Evolutionary conservation across 176 grass and related monocot genomes (phyloP).

Genomic region (Carex scoparia): DNA sequence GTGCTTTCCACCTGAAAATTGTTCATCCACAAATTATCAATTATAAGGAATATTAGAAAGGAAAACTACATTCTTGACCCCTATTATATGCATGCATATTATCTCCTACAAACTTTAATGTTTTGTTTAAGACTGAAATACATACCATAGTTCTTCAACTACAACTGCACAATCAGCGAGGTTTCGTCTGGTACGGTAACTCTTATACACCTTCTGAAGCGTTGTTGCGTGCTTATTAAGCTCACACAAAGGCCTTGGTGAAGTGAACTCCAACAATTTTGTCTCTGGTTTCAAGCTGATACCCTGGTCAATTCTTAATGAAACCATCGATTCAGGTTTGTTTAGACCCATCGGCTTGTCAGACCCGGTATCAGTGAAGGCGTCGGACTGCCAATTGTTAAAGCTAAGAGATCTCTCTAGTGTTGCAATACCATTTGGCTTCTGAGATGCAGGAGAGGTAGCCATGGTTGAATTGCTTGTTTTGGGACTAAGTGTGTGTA

Average conservation of each 20-base stretch:
- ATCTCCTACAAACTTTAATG: neutral
- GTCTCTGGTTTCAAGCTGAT: conserved; percentile 13
- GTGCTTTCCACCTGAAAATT: conserved; percentile 77
- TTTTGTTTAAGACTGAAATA: conserved; percentile 1
- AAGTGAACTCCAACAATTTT: conserved; percentile 41
- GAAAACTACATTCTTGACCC: neutral
- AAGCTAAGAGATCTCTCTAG: conserved; percentile 78
- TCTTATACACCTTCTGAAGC: conserved; percentile 91
- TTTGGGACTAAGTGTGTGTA: conserved; percentile 37
- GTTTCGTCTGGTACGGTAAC: conserved; percentile 70
- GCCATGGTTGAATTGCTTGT: conserved; percentile 4
- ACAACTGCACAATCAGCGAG: conserved; percentile 95
- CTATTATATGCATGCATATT: neutral
- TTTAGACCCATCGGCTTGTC: neutral
- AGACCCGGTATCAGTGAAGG: neutral
- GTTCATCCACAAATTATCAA: neutral
- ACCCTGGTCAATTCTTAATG: neutral
- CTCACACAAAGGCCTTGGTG: conserved; percentile 51
- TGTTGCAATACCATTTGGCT: neutral
- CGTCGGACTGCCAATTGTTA: conserved; percentile 60
- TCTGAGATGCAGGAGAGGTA: conserved; percentile 24
- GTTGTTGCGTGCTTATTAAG: conserved; percentile 68
- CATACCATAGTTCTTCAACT: conserved; percentile 80
- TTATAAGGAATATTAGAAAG: neutral
- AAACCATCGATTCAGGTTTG: conserved; percentile 8